Conservation (phyloP, 1,284 basidiomycete genomes). For the Cutaneotrichosporon arboriforme region DNA sequence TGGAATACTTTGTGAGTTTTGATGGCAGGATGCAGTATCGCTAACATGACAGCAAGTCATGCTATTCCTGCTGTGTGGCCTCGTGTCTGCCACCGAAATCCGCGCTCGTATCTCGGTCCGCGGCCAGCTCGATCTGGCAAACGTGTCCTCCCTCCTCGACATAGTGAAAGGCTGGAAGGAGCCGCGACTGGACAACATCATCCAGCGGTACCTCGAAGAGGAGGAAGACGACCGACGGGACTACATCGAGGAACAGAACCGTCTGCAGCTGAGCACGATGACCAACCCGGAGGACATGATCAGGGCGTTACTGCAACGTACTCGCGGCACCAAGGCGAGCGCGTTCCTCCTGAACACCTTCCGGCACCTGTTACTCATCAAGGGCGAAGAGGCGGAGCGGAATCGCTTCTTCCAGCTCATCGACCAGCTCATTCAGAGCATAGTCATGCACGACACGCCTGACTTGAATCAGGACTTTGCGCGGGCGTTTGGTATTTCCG, state of each 20-base stretch:
- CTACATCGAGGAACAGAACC: slow-evolving; percentile 72
- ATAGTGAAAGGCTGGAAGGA: slow-evolving; percentile 65
- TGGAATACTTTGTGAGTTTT: slow-evolving; percentile 36
- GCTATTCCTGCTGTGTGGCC: slow-evolving; percentile 27
- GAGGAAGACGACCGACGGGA: slow-evolving; percentile 75
- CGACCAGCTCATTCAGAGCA: slow-evolving; percentile 84
- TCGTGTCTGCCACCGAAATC: slow-evolving; percentile 37
- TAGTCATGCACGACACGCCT: slow-evolving; percentile 83
- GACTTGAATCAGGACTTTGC: slow-evolving; percentile 66
- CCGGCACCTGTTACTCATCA: slow-evolving; percentile 86
- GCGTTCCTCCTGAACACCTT: slow-evolving; percentile 87
- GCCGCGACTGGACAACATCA: slow-evolving; percentile 59
- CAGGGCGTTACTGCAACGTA: slow-evolving; percentile 68
- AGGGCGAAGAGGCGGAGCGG: slow-evolving; percentile 75
- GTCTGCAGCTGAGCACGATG: slow-evolving; percentile 62
- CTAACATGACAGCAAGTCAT: slow-evolving; percentile 25
- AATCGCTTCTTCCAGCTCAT: slow-evolving; percentile 88
- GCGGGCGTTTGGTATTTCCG: slow-evolving; percentile 78
- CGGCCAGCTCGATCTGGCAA: slow-evolving; percentile 81
- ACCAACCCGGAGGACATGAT: slow-evolving; percentile 81
- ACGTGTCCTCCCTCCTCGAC: slow-evolving; percentile 67
- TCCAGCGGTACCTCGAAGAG: slow-evolving; percentile 61
- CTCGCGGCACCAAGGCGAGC: slow-evolving; percentile 69
- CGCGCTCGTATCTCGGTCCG: slow-evolving; percentile 36
- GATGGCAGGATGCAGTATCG: not conserved